Base-by-base conservation (phyloP, 257 asterid species). In the Echium plantagineum region DNA sequence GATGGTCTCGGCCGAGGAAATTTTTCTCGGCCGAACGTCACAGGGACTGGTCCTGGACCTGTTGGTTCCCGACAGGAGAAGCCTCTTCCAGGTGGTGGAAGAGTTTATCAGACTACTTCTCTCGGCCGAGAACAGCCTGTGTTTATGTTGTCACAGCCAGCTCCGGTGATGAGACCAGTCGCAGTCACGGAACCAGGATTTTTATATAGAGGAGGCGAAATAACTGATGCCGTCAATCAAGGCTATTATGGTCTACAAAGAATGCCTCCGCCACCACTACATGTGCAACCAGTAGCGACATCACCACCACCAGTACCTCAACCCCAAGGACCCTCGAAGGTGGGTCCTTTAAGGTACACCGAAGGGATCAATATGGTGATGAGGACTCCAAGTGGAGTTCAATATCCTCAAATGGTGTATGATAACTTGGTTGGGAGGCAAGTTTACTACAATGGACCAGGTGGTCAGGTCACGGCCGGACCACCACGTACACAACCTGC, bases 201-300 rank as follows among this genome's bases (percentile, higher is more conserved):
- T 26, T 26, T 26, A 26, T 26, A 26, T 26, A 26, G 5, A 5
- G 30, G 30, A 26, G 30, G 30, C 30, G 30, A 26, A 26, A 5
- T 2, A 26, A 5, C 30, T 26, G 30, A 26, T 26, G 74, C 86
- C 21, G 72, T 84, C n/a, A 59, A 65, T 32, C 96, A 78, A 61
- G 96, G 93, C 2, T 88, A 76, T 76, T 88, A 85, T 71, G 62
- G 90, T 1, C 84, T 81, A 20, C 96, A 88, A 59, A 75, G 93
- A 69, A 67, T 83, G 72, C 82, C 85, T 1, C 71, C 82, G 62
- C 65, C 78, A 22, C 49, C 69, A 5, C 69, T 53, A 24, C 69
- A 77, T 17, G 5, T 26, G 30, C 30, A 26, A 5, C 5, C 30
- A 26, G 69, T 71, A 5, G 78, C 71, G 16, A 65, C 73, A 19